Conservation (phyloP, 345 rosid species). For the Brassica napus region DNA sequence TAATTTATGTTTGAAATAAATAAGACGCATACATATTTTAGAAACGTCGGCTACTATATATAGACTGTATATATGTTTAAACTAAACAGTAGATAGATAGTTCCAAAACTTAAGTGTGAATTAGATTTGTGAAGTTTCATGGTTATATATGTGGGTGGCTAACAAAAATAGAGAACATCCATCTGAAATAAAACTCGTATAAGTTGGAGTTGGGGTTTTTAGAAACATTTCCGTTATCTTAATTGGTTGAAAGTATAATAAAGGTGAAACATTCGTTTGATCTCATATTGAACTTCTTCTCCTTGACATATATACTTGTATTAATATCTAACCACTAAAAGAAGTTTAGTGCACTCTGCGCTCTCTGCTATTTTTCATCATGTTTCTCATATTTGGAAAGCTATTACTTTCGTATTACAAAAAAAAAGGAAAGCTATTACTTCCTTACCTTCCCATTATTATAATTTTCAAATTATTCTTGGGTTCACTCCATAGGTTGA, state of each 20-base stretch:
- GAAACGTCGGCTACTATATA: background rate
- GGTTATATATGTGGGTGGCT: no score
- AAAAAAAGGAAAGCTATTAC: constrained; percentile 3
- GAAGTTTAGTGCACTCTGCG: constrained; percentile 14
- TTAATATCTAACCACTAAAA: constrained; percentile 21
- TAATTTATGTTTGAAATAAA: background rate
- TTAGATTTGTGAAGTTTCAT: background rate
- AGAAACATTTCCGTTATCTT: background rate
- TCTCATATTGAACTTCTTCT: constrained; percentile 10
- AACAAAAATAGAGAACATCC: background rate
- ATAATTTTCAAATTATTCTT: background rate
- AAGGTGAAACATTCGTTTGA: background rate
- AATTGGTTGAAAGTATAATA: background rate
- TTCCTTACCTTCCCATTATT: background rate
- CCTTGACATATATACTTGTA: constrained; percentile 28
- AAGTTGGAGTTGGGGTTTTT: background rate
- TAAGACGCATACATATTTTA: background rate
- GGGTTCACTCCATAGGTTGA: no score
- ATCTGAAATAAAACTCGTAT: background rate
- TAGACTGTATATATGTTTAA: background rate
- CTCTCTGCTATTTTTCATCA: background rate
- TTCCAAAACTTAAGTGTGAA: background rate
- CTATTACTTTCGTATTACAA: background rate
- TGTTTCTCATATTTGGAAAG: constrained; percentile 5
- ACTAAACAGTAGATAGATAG: background rate